These are phyloP conservation scores for Kwoniella botswanensis DNA, from an alignment of 768 basidiomycete genomes.

Conservation along the genomic window DNA sequence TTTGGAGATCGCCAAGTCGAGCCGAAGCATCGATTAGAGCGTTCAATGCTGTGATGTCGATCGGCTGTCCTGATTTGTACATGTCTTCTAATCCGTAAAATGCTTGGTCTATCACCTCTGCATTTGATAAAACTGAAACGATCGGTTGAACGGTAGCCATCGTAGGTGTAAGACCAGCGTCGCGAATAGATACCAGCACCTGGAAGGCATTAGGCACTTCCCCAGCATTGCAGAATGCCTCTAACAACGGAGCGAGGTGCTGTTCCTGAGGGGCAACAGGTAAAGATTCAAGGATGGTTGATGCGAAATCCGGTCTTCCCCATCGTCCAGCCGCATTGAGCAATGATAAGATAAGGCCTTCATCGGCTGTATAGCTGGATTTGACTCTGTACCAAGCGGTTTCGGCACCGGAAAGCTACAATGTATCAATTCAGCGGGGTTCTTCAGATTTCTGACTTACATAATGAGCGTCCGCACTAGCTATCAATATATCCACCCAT, in stretches of 20 bases:
- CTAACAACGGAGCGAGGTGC: slow-evolving; percentile 77
- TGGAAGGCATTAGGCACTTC: slow-evolving; percentile 70
- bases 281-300: slow-evolving; percentile 68
- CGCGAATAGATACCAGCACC: slow-evolving; percentile 68
- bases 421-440: not conserved
- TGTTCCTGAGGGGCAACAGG: slow-evolving; percentile 67
- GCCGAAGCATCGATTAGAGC: slow-evolving; percentile 71
- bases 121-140: slow-evolving; percentile 61
- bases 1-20: slow-evolving; percentile 69
- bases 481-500: slow-evolving; percentile 72
- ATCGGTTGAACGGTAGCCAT: slow-evolving; percentile 66
- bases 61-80: slow-evolving; percentile 62
- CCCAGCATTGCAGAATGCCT: slow-evolving; percentile 69
- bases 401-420: slow-evolving; percentile 71
- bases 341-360: slow-evolving; percentile 73
- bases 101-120: slow-evolving; percentile 67
- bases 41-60: slow-evolving; percentile 71
- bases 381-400: slow-evolving; percentile 69
- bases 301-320: slow-evolving; percentile 73
- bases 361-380: slow-evolving; percentile 68
- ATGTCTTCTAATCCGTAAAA: slow-evolving; percentile 72
- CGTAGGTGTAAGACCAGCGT: slow-evolving; percentile 63
- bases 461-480: slow-evolving; percentile 70
- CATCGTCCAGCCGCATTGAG: slow-evolving; percentile 75
- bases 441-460: slow-evolving; percentile 62